phyloP scores from a whole-genome alignment of 2,329 filamentous ascomycete species.

The Spiromastix sp. region DNA sequence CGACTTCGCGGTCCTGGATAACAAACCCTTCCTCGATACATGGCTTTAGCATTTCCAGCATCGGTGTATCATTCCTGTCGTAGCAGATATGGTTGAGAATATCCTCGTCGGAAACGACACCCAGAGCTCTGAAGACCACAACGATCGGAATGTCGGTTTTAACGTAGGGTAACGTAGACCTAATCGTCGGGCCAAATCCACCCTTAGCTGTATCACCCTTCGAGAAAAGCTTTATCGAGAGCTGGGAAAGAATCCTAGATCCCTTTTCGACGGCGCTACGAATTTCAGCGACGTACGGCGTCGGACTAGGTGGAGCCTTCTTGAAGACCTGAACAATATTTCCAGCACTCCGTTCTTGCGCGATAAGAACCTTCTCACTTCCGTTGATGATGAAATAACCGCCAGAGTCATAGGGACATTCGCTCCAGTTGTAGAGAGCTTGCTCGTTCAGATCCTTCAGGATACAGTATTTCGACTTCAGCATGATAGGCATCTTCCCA shows the following conservation, averaged over 20 bases:
- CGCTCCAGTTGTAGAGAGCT: slow-evolving; percentile 80
- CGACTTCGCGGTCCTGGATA: slow-evolving; percentile 89
- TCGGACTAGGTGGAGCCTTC: slow-evolving; percentile 86
- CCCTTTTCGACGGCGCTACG: slow-evolving; percentile 94
- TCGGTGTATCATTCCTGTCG: slow-evolving; percentile 86
- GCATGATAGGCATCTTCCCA: slow-evolving; percentile 93
- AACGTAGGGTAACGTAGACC: slow-evolving; percentile 85
- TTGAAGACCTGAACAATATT: slow-evolving; percentile 99
- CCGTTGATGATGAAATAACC: slow-evolving; percentile 99
- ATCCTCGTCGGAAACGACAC: slow-evolving; percentile 93
- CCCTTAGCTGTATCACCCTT: slow-evolving; percentile 74
- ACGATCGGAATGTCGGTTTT: slow-evolving; percentile 88
- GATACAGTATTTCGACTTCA: slow-evolving; percentile 93
- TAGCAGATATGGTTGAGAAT: slow-evolving; percentile 98
- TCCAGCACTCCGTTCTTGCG: slow-evolving; percentile 91
- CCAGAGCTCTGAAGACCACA: slow-evolving; percentile 89
- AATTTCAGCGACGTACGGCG: slow-evolving; percentile 90
- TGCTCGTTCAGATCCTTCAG: slow-evolving; percentile 74
- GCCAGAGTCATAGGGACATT: slow-evolving; percentile 96
- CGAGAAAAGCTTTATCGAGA: slow-evolving; percentile 80
- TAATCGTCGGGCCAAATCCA: slow-evolving; percentile 76
- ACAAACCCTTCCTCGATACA: slow-evolving; percentile 96
- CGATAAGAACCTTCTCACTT: slow-evolving; percentile 95
- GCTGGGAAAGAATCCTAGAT: slow-evolving; percentile 83
- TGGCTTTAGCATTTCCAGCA: slow-evolving; percentile 94